Evolutionary conservation across 352 stramenopile species (phyloP), one percentile per base, ranked within the genome.

Genomic region (Phytophthora pseudosyringae): DNA sequence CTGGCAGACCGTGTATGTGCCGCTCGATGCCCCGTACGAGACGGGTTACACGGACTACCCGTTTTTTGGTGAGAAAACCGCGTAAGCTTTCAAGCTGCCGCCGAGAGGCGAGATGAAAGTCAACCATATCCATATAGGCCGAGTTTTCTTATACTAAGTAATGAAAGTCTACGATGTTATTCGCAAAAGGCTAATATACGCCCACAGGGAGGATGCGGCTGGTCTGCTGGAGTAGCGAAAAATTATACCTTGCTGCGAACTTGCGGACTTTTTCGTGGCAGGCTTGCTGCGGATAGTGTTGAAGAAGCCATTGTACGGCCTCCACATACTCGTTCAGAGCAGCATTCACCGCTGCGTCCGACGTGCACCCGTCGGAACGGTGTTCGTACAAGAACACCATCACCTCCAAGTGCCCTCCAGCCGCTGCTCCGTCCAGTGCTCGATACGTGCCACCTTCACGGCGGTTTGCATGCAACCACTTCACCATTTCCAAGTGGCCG

Each of bases 11-110:
- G 75, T 69, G 46, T 81, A 76, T 21, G 45, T 78, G 13, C 48
- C 71, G 33, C 55, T 61, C n/a, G 73, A 66, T 26, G 38, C 16
- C 51, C 44, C 51, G 11, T 62, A 44, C 32, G 57, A 71, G 12
- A 58, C 60, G 29, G 78, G 78, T 16, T 87, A 86, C 61, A 80
- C 65, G n/a, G 74, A 82, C 60, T 81, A 81, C 51, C 71, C 61
- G 28, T 64, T 67, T 31, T 59, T 70, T 52, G 38, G 36, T 10
- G 43, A 65, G 25, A 59, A 65, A 35, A 60, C 51, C 10, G 44
- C 35, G 15, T 54, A 64, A 31, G 44, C 9, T 9, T 29, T 11
- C 48, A 12, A n/a, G 10, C 10, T 21, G 3, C 12, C 38, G 3
- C 15, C 13, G 15, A 18, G 5, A 47, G 4, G 11, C 35, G 25